Base-by-base conservation (phyloP, 1,284 basidiomycete species). In the Malassezia japonica region DNA sequence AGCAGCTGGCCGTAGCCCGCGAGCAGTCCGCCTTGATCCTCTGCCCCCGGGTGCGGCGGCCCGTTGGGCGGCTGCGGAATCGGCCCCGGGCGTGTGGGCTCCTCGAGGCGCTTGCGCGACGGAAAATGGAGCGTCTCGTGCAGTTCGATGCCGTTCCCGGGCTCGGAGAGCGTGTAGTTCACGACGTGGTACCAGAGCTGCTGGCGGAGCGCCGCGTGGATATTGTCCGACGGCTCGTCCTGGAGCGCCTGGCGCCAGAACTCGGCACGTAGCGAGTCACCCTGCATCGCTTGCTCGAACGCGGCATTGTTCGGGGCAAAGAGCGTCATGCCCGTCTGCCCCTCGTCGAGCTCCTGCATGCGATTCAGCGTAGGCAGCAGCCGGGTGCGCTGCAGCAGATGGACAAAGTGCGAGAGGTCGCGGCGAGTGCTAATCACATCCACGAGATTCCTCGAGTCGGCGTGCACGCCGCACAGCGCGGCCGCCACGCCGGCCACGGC, bases 141-240 rank as follows among this genome's bases (percentile, higher is more conserved):
- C 56, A 67, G 31, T n/a, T 24, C 23, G 6, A 38, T 9, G n/a
- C 15, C 16, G n/a, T 15, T 20, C 23, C 7, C 20, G 24, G 23
- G 42, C 10, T 42, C 36, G 1, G 66, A 68, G 13, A 94, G 73
- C 1, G 86, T 82, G 72, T 83, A 84, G 75, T 98, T 96, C 58
- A 98, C 77, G 36, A 96, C 75, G 74, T 98, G 94, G 70, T 98
- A 98, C 63, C 96, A 84, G 40, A 99, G 79, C 63, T 89, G 85
- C 70, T 95, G 89, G 38, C 92, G 80, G 40, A 95, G 80, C 51
- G 80, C 76, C 60, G 86, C 82, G 48, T 88, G 81, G 36, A 94
- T 78, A 72, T 99, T 99, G 45, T 59, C 55, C 6, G 32, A 15
- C 15, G 23, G 15, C 3, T 20, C n/a, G 16, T 46, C 33, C 3